Evolutionary conservation across 1,139 yeast genomes (phyloP), one percentile per base, ranked within the genome.

Genomic region (Saccharomyces hybrid): DNA sequence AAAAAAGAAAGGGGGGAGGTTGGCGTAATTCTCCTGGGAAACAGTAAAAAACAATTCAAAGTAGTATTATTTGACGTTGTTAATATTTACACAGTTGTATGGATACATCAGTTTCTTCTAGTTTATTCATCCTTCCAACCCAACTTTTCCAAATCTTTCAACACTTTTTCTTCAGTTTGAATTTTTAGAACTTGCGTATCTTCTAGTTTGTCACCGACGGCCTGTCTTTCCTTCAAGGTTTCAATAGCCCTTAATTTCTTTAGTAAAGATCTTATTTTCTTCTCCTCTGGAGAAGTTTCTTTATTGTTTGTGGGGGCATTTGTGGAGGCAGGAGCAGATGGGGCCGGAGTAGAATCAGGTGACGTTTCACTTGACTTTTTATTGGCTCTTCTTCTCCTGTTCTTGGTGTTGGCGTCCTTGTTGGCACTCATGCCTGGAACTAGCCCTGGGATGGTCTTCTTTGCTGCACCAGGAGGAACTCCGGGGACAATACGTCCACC

Each of bases 201-300:
- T 73, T 93, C 99, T 61, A 93, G 79, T 58, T 83, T 78, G 61
- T 90, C 97, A 51, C 95, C 96, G 52, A 76, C 77, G 20, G 88
- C 88, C 73, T 88, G 93, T 68, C 91, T 87, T 78, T 81, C 81
- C 72, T 91, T 91, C 66, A 95, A 80, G 52, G 83, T 84, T 70
- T 91, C 96, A 62, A 93, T 93, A 13, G 99, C 98, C 67, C 98
- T 81, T 61, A 93, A 79, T 73, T 95, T 95, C 76, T 93, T 93
- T 71, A 91, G 78, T 68, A 93, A 79, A 27, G 95, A 84, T 69
- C 99, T 82, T 61, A 89, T 85, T 73, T 90, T 90, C 78, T 91
- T 93, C 64, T 93, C 98, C 72, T 91, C 97, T 25, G 64, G 73
- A 4, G 70, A 62, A 7, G 65, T 57, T 48, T 65, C 69, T 48